Evolutionary conservation across 805 yeast genomes (phyloP), one percentile per base, ranked within the genome.

Genomic region (Candida dajiaensis): DNA sequence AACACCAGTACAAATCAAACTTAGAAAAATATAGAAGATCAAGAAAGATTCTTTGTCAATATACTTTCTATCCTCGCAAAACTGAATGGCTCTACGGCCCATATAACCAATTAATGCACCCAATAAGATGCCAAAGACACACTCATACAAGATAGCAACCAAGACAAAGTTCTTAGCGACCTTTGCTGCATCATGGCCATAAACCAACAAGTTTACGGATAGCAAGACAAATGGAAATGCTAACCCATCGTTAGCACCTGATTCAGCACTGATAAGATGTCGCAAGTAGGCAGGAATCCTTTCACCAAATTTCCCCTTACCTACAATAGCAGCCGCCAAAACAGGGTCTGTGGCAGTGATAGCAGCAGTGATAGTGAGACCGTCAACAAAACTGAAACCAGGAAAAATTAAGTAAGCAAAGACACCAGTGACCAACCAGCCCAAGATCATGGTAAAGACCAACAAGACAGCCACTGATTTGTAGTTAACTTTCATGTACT

Each of bases 331-430:
- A n/a, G 95, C 92, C 2, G 96, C 96, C 59, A 89, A 73, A 37
- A 89, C 94, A 10, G 97, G 97, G 66, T 89, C 97, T 0, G 97
- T 89, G 2, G 96, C 96, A 0, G 96, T 89, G 41, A 89, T 81
- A 60, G 96, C 88, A 3, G 95, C 96, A 28, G 89, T 77, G 1
- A 89, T 79, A 42, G 83, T 72, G 29, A 89, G 72, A 4, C 87
- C 81, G 41, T 81, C 85, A 16, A 85, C 64, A 69, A 89, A 87
- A 44, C 75, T 69, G 48, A 89, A 71, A 10, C 81, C 78, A 1
- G 92, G 90, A 29, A 89, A 80, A 23, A 89, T 67, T 20, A 76
- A 73, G 85, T 90, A 89, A 37, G 87, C 76, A 56, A 88, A 86
- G 3, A 83, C 73, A 0, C 95, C 90, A 22, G 87, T 81, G 2